A percentile compares a stretch with the other conserved stretches of the same genome.
Conservation (phyloP, 2,329 filamentous ascomycete genomes). For the Chalaropsis thielavioides region DNA sequence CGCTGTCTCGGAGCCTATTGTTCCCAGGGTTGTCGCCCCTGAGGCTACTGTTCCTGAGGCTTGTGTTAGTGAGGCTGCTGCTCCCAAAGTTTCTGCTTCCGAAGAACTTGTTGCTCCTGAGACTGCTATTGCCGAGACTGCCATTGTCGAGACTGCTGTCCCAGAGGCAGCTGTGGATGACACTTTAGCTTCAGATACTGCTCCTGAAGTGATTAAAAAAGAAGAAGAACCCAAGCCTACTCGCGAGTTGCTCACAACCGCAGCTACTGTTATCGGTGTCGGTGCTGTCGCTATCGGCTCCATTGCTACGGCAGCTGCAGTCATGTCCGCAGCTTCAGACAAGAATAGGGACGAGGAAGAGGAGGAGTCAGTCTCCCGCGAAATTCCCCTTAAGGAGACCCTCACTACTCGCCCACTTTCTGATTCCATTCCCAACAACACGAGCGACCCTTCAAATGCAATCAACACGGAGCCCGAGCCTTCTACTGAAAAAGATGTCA, state of each 20-base stretch:
- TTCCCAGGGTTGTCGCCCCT: background rate
- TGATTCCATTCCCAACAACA: background rate
- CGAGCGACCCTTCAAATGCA: background rate
- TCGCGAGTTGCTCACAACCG: background rate
- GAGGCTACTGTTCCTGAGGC: background rate
- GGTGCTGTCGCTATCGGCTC: background rate
- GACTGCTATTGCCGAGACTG: background rate
- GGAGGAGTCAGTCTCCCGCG: background rate
- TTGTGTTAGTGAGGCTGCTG: background rate
- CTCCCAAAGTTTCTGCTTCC: background rate
- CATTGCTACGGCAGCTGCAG: background rate
- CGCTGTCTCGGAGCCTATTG: background rate
- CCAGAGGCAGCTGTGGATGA: background rate
- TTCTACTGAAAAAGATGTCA: constrained; percentile 14
- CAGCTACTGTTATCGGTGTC: background rate
- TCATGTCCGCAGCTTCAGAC: background rate
- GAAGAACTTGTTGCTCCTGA: background rate
- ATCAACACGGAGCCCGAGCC: constrained; percentile 2
- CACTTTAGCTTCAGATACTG: background rate
- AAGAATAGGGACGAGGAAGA: background rate
- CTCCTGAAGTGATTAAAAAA: background rate
- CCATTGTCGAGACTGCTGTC: background rate
- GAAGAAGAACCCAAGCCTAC: background rate
- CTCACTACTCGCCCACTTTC: background rate
- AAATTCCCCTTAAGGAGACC: background rate